Base-by-base conservation (phyloP, 2,329 filamentous ascomycete genomes). In the Calonectria honghensis region DNA sequence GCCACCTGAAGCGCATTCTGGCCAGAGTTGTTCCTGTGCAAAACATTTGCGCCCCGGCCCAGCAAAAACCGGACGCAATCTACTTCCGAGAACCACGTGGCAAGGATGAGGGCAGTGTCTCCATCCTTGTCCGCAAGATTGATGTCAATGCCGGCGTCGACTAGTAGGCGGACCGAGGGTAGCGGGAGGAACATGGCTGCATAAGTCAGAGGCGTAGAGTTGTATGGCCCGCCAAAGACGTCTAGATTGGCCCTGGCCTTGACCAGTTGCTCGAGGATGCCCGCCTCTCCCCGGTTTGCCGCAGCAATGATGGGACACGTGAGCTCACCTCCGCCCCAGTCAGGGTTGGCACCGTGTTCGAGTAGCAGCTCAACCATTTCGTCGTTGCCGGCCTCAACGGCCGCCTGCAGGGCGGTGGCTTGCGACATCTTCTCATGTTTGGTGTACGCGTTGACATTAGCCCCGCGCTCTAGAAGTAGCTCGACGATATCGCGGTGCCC, bases 391-490 rank as follows among this genome's bases (percentile, higher is more conserved):
- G 80, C 80, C 54, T 86, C 84, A 48, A 83, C 83, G 0, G 86
- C 86, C 0, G 81, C 86, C 68, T 88, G 86, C 0, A 88, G 77
- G 0, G 86, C 86, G 6, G 85, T 87, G 6, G 84, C 83, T 1
- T 80, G 77, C 0, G 72, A 48, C 69, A 86, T 84, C 24, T 82
- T 80, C 2, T 79, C 29, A 7, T 50, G 24, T 10, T 16, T 72
- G 6, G 83, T 82, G 13, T 76, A 79, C 1, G 83, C 83, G 65
- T 87, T 84, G 13, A 84, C 81, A 29, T 85, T 75, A 10, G 85
- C 85, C 16, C 83, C 84, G 7, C 77, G 79, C 0, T 82, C 73
- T 2, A 87, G 65, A 10, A 87, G 82, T 29, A 84, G 77, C 14
- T 81, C 70, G 0, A 86, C 84, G 27, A 86, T 79, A 0, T 85